Evolutionary conservation across 1,284 basidiomycete genomes (phyloP), one percentile per base, ranked within the genome.

Genomic region (Earliella scabrosa): DNA sequence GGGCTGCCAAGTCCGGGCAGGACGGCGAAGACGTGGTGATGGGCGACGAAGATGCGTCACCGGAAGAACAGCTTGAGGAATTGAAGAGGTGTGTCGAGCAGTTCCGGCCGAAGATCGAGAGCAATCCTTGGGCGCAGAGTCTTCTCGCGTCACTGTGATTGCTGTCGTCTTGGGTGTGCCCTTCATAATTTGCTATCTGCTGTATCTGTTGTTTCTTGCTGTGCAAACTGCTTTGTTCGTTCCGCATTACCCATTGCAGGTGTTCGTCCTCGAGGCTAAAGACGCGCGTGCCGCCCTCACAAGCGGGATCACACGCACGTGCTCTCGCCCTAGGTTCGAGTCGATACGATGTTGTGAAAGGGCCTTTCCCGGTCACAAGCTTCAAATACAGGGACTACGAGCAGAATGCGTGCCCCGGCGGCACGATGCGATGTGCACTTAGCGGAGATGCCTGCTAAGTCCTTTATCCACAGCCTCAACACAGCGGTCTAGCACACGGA

Each of bases 101-200:
- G 66, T 93, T 85, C 73, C 81, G 79, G 59, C 81, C 83, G 9
- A 78, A 79, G 54, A 86, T 96, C 50, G 88, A 91, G 65, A 78
- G 72, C 20, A 95, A 93, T 67, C 71, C 82, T 2, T 98, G 95
- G 95, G 79, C 94, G 31, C 78, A 82, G 67, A 76, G 76, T 43
- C 73, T 93, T 45, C 69, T 93, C 14, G 60, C 65, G 16, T 64
- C 68, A 8, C 39, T 71, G 31, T 67, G 59, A 52, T 52, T 50
- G 18, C 23, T 49, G 3, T 46, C 26, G 29, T 32, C 23, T 32
- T 29, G 20, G 16, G 27, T 13, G 36, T 2, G 6, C 20, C 11
- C 10, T 23, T 20, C 29, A 27, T 16, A 13, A 36, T 36, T 21
- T 56, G 32, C 31, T 51, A 32, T 46, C 55, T 18, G 27, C 34